Conservation (phyloP, 2,329 filamentous ascomycete species). For the Clonostachys byssicola region DNA sequence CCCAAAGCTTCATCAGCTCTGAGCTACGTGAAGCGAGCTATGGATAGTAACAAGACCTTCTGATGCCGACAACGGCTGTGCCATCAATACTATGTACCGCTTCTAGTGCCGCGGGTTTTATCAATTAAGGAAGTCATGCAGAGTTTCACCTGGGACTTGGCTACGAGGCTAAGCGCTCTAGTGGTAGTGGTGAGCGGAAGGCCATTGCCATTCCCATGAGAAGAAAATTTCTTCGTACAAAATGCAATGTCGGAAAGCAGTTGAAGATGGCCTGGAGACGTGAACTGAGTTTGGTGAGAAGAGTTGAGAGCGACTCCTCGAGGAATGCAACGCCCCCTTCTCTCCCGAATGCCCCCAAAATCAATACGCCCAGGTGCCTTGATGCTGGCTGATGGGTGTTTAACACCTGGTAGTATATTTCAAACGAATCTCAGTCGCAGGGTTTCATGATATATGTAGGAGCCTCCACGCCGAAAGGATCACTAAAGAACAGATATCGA, state of each 20-base stretch:
- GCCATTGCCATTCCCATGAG: too few relatives aligned
- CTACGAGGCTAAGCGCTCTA: too few relatives aligned
- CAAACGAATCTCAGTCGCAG: slow-evolving; percentile 18
- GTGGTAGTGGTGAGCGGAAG: too few relatives aligned
- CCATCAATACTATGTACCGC: too few relatives aligned
- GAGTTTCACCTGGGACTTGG: too few relatives aligned
- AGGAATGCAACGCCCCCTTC: neutral
- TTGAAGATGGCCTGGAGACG: neutral
- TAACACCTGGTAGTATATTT: slow-evolving; percentile 30
- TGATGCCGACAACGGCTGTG: too few relatives aligned
- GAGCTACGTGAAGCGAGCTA: too few relatives aligned
- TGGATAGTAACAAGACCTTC: too few relatives aligned
- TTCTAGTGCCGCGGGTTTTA: too few relatives aligned
- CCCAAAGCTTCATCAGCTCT: too few relatives aligned
- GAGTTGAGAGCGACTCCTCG: neutral
- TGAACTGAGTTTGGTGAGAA: neutral
- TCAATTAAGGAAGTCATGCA: too few relatives aligned
- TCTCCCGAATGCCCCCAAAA: neutral
- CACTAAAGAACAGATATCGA: neutral
- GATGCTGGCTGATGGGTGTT: neutral
- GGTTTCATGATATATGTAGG: neutral
- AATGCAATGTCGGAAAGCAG: neutral
- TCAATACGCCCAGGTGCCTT: neutral
- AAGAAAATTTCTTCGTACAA: too few relatives aligned
- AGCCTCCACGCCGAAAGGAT: neutral